Evolutionary conservation across 352 stramenopile species (phyloP).

Genomic region (Phytopythium kandeliae): DNA sequence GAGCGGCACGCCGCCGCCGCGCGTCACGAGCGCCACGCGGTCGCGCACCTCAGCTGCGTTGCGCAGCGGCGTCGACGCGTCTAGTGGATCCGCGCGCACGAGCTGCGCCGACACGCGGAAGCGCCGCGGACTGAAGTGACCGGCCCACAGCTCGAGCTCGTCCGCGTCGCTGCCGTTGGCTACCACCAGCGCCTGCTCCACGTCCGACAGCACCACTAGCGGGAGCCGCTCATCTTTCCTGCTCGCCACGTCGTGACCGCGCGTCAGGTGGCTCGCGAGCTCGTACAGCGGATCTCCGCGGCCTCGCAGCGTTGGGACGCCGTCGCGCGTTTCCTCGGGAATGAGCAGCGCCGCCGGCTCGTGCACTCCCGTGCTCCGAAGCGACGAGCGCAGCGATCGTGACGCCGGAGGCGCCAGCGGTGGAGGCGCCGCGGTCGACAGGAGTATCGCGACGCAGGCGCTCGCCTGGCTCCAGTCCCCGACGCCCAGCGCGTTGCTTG

Average conservation of each 20-base stretch:
- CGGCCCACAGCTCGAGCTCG: constrained; percentile 51
- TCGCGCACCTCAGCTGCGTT: constrained; percentile 50
- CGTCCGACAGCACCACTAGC: constrained; percentile 52
- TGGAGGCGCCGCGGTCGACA: not conserved
- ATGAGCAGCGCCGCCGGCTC: constrained; percentile 1
- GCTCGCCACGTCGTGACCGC: not conserved
- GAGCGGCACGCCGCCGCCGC: constrained; percentile 40
- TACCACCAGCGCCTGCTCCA: constrained; percentile 31
- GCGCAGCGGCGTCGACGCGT: constrained; percentile 41
- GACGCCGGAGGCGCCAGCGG: constrained; percentile 3
- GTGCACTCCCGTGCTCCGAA: not conserved
- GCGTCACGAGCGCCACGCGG: constrained; percentile 47
- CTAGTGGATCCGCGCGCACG: constrained; percentile 51
- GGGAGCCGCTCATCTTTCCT: constrained; percentile 2
- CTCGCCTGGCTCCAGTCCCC: constrained; percentile 46
- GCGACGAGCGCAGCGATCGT: not conserved
- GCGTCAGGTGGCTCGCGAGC: constrained; percentile 15
- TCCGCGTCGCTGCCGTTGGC: constrained; percentile 12
- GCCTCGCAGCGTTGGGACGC: constrained; percentile 38
- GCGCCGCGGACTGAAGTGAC: constrained; percentile 54
- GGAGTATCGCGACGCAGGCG: constrained; percentile 11
- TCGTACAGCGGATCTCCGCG: constrained; percentile 39
- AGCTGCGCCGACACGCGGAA: constrained; percentile 70
- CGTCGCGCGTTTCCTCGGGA: constrained; percentile 5
- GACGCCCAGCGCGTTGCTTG: constrained; percentile 56